phyloP scores from a whole-genome alignment of 208 protist genomes.

The Acanthamoeba quina region DNA sequence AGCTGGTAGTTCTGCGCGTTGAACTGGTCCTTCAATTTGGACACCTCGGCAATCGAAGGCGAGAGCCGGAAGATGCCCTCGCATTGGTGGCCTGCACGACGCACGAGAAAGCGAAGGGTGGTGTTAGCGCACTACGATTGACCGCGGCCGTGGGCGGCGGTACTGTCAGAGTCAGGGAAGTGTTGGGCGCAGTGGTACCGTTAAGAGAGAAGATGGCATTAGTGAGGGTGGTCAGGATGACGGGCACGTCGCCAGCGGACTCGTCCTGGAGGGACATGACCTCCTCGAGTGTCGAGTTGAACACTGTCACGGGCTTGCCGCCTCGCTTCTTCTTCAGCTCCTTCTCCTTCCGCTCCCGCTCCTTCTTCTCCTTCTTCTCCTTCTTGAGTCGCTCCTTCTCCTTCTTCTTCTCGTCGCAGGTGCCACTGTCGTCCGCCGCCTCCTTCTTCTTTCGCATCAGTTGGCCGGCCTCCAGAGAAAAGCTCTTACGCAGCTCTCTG shows the following conservation, averaged over 20 bases:
- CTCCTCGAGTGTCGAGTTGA: neutral
- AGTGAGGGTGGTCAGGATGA: conserved; percentile 12
- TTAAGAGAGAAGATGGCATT: neutral
- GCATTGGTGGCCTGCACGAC: neutral
- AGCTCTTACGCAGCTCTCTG: conserved; percentile 4
- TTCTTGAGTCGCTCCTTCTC: conserved; percentile 33
- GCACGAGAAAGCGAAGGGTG: neutral
- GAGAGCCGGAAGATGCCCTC: conserved; percentile 52
- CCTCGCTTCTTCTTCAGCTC: neutral
- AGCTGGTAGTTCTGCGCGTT: conserved; percentile 8
- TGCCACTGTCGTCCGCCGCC: neutral
- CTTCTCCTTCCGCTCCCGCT: neutral
- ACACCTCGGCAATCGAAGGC: neutral
- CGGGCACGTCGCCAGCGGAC: neutral
- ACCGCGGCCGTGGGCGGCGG: too few species aligned
- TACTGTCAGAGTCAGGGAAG: neutral
- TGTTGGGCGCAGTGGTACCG: neutral
- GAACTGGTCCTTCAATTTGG: conserved; percentile 17
- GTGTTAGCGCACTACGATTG: too few species aligned
- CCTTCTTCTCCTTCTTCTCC: conserved; percentile 35
- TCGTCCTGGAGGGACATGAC: conserved; percentile 50
- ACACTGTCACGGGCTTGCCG: neutral
- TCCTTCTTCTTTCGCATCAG: conserved; percentile 7
- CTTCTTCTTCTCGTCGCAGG: conserved; percentile 11
- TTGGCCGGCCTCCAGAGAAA: neutral